These are phyloP conservation scores for Pseudogymnoascus pannorum DNA, from an alignment of 2,329 filamentous ascomycete species.

Conservation along the genomic window DNA sequence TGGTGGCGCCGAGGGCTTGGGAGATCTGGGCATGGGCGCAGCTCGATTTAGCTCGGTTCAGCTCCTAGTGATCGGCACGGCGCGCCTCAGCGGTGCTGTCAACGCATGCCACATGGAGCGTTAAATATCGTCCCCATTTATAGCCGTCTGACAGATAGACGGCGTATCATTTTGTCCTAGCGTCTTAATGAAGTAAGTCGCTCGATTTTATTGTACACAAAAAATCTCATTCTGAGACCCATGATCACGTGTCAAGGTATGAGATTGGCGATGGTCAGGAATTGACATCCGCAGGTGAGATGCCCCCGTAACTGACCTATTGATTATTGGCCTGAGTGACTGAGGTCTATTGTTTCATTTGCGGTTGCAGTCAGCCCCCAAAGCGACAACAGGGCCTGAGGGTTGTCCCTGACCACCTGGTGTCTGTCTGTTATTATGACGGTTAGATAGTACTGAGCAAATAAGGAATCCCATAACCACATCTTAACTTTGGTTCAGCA, in stretches of 20 bases:
- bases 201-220: not conserved
- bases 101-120: not conserved
- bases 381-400: not conserved
- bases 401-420: not conserved
- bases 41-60: not conserved
- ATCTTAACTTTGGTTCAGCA: not conserved
- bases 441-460: not conserved
- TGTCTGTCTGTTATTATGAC: not conserved
- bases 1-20: not conserved
- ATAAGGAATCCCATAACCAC: not conserved
- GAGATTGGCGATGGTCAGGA: not conserved
- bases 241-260: not conserved
- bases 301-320: not conserved
- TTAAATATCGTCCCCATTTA: not conserved
- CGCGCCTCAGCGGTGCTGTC: not conserved
- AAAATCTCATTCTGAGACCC: not conserved
- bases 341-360: not conserved
- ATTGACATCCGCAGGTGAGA: not conserved
- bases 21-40: not conserved
- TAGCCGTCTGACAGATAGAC: not conserved
- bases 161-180: not conserved
- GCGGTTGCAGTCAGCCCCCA: not conserved
- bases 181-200: not conserved
- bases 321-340: not conserved
- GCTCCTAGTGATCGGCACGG: not conserved